phyloP scores from a whole-genome alignment of 2,329 filamentous ascomycete species.

The Phialophora macrospora region DNA sequence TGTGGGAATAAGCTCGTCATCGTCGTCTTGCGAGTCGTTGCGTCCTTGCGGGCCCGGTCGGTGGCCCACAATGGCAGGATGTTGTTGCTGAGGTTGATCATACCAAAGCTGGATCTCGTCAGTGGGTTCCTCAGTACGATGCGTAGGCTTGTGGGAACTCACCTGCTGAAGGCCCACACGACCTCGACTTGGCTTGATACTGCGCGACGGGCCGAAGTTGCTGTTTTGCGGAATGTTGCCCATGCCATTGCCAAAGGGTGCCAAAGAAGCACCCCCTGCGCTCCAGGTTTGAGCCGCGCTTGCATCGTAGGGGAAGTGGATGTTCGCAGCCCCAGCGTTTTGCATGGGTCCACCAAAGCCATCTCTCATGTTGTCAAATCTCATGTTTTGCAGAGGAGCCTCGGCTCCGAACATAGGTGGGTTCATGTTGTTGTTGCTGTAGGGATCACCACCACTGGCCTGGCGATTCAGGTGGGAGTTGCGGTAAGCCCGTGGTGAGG shows the following conservation, averaged over 20 bases:
- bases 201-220: constrained; percentile 56
- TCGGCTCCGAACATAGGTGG: constrained; percentile 72
- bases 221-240: constrained; percentile 42
- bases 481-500: constrained; percentile 76
- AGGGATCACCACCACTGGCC: constrained; percentile 67
- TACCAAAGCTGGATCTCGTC: constrained; percentile 62
- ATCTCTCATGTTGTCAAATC: constrained; percentile 64
- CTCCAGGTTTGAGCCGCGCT: constrained; percentile 77
- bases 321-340: constrained; percentile 60
- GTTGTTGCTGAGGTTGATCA: constrained; percentile 56
- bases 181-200: constrained; percentile 62
- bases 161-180: constrained; percentile 73
- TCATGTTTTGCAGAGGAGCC: constrained; percentile 58
- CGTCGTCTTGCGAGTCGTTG: constrained; percentile 50
- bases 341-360: constrained; percentile 43
- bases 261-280: constrained; percentile 71
- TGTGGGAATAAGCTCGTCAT: constrained; percentile 92
- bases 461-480: constrained; percentile 70
- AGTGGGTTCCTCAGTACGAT: constrained; percentile 23
- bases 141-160: constrained; percentile 49
- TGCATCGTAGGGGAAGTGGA: constrained; percentile 70
- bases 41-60: constrained; percentile 49
- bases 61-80: constrained; percentile 53
- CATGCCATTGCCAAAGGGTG: constrained; percentile 59
- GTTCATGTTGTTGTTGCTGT: constrained; percentile 63